Base-by-base conservation (phyloP, 1,284 basidiomycete species). In the Ustilago lituana region DNA sequence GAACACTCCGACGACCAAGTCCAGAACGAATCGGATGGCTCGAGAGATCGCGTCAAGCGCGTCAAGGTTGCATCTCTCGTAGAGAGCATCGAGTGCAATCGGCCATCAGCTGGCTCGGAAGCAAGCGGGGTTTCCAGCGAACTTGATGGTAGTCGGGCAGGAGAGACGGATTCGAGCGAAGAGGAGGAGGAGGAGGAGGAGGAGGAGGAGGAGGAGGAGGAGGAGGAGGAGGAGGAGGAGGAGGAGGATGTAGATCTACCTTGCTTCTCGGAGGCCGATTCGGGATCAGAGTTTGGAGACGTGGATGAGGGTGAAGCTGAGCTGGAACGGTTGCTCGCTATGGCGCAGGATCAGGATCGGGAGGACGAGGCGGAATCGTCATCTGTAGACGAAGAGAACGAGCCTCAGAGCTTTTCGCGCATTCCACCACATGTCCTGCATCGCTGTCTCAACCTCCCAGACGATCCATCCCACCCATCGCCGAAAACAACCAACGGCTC, bases 401-500 rank as follows among this genome's bases (percentile, higher is more conserved):
- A 80, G 47, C 79, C 79, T 4, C 64, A 56, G 24, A 79, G 77
- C 62, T 81, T 81, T 50, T 78, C 74, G 17, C 54, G 37, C 15
- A 80, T 81, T 27, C 54, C 60, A 24, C 70, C 79, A 8, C 32
- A 66, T 24, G 55, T 62, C 5, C 50, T 81, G 29, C 78, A 80
- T 51, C 54, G 40, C 22, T 63, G 66, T 35, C 78, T 78, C 50
- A 39, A 49, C 22, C 45, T 79, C 8, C 48, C 69, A 24, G 44
- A 65, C 44, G 56, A 69, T 49, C 50, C 67, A 1, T 49, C 61
- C 8, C 41, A 27, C 6, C 51, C 56, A 2, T 35, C 41, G 24
- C 26, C 44, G 1, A 26, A 43, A 15, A 17, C 44, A 5, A 29
- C 35, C 24, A 48, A 63, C 20, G 48, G 53, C 12, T 14, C 32